These are phyloP conservation scores for Rhododendron vialii DNA, from an alignment of 148 eudicot genomes.

Conservation along the genomic window DNA sequence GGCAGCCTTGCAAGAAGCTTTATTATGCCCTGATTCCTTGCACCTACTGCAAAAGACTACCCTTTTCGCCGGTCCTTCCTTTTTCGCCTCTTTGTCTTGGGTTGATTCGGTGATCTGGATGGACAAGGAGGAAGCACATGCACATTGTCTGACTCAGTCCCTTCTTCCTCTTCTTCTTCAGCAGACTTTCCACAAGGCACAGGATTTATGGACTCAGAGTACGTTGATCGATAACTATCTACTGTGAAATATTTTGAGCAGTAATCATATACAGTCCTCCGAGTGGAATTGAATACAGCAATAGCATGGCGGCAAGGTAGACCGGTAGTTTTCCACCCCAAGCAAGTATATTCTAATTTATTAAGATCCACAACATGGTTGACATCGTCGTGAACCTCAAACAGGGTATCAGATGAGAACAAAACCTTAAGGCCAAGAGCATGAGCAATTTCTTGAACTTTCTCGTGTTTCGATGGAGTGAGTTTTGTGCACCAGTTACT, in stretches of 20 bases:
- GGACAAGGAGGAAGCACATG: slow-evolving; percentile 45
- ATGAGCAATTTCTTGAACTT: slow-evolving; percentile 22
- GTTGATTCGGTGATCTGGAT: slow-evolving; percentile 14
- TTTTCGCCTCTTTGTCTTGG: slow-evolving; percentile 22
- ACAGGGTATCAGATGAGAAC: slow-evolving; percentile 40
- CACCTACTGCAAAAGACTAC: slow-evolving; percentile 8
- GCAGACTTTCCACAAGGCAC: slow-evolving; percentile 20
- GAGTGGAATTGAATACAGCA: slow-evolving; percentile 33
- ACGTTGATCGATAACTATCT: slow-evolving; percentile 31
- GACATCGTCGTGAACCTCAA: slow-evolving; percentile 49
- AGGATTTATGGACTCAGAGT: slow-evolving; percentile 28
- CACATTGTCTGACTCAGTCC: slow-evolving; percentile 4
- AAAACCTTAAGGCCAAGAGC: slow-evolving; percentile 37
- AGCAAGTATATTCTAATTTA: slow-evolving; percentile 42
- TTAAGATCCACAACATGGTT: slow-evolving; percentile 40
- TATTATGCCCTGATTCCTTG: slow-evolving; percentile 1
- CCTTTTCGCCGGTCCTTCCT: slow-evolving; percentile 2
- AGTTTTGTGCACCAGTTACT: slow-evolving; percentile 34
- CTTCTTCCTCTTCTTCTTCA: slow-evolving; percentile 20
- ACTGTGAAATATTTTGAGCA: slow-evolving; percentile 38
- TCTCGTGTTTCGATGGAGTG: slow-evolving; percentile 36
- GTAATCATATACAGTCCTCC: slow-evolving; percentile 30
- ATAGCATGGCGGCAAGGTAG: slow-evolving; percentile 51
- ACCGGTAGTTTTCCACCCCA: slow-evolving; percentile 40
- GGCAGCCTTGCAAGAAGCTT: background rate